phyloP scores from a whole-genome alignment of 108 stramenopile genomes.

The Nitzschia palea region DNA sequence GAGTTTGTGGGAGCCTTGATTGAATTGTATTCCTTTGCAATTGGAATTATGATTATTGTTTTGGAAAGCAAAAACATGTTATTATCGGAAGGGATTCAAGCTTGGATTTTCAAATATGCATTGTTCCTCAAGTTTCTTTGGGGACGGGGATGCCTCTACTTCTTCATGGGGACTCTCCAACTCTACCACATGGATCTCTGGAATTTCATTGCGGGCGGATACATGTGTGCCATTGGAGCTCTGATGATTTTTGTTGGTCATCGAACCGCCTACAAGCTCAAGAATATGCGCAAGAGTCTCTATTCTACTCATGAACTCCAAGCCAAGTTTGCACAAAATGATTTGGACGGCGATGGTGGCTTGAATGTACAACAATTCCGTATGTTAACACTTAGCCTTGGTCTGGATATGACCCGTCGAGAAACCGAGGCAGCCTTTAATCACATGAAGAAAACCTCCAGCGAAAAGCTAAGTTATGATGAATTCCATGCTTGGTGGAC shows the following conservation, averaged over 20 bases:
- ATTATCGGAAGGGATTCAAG: conserved; percentile 18
- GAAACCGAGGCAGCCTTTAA: conserved; percentile 32
- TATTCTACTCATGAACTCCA: conserved; percentile 35
- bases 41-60: conserved; percentile 44
- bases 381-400: conserved; percentile 22
- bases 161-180: conserved; percentile 49
- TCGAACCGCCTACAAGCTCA: conserved; percentile 51
- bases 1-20: conserved; percentile 41
- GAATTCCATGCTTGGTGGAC: conserved; percentile 43
- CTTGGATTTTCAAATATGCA: conserved; percentile 41
- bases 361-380: conserved; percentile 48
- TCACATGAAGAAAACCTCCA: conserved; percentile 31
- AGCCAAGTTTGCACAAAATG: conserved; percentile 36
- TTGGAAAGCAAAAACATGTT: conserved; percentile 39
- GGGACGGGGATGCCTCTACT: conserved; percentile 58
- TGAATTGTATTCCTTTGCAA: conserved; percentile 40
- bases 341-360: conserved; percentile 35
- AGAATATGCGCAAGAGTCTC: conserved; percentile 37
- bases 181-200: conserved; percentile 36
- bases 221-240: conserved; percentile 46
- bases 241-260: conserved; percentile 45
- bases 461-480: conserved; percentile 27
- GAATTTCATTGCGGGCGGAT: conserved; percentile 40
- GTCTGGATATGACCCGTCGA: conserved; percentile 35
- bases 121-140: conserved; percentile 57